Percentiles rank a stretch among this genome's conserved stretches.
Conservation (phyloP, 2,329 filamentous ascomycete genomes). For the Pyrenophora teres region DNA sequence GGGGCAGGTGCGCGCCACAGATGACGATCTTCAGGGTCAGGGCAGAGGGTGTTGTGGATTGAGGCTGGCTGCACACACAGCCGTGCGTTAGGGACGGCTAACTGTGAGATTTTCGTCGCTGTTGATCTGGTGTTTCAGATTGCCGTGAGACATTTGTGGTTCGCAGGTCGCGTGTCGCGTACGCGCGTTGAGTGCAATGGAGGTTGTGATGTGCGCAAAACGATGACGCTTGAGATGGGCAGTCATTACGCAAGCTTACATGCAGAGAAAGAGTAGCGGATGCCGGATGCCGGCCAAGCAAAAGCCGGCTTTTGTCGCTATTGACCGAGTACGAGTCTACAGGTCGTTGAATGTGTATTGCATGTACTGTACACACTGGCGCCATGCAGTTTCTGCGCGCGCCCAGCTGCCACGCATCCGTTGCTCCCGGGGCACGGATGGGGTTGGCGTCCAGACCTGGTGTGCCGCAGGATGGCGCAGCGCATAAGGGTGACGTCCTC, state of each 20-base stretch:
- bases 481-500: conserved; percentile 6
- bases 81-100: conserved; percentile 2
- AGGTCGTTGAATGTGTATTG: conserved; percentile 5
- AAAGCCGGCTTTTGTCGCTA: not conserved
- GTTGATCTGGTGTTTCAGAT: conserved; percentile 13
- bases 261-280: not conserved
- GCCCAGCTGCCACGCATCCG: conserved; percentile 7
- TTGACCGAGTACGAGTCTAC: conserved; percentile 3
- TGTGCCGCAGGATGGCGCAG: conserved; percentile 12
- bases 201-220: not conserved
- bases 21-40: conserved; percentile 19
- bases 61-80: not conserved
- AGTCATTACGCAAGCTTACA: conserved; percentile 2
- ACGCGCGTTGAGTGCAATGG: conserved; percentile 2
- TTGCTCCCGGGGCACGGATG: conserved; percentile 18
- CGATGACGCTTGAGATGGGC: conserved; percentile 2
- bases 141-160: conserved; percentile 7
- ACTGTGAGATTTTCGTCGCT: conserved; percentile 1
- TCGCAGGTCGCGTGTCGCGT: not conserved
- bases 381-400: conserved; percentile 2
- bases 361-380: not conserved
- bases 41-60: not conserved
- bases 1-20: not conserved
- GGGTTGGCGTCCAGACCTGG: conserved; percentile 14
- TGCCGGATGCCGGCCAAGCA: not conserved